phyloP scores from a whole-genome alignment of 331 rosid genomes.

The Pyrus hybrid region DNA sequence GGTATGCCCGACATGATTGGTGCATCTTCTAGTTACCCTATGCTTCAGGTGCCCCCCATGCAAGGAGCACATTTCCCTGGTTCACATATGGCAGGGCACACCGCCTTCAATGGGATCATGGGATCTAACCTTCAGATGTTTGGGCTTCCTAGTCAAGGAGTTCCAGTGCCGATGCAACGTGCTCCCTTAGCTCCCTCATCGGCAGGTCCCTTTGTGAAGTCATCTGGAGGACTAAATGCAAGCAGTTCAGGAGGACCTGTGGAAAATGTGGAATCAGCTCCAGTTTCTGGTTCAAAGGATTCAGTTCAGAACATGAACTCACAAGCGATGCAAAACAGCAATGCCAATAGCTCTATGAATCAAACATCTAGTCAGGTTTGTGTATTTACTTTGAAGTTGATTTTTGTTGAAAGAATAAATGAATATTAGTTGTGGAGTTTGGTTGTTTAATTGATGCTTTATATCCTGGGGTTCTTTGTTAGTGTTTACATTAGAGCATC shows the following conservation, averaged over 20 bases:
- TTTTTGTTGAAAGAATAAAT: not conserved
- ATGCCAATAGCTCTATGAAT: conserved; percentile 31
- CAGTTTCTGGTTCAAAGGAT: conserved; percentile 45
- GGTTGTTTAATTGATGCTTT: not conserved
- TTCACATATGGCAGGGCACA: conserved; percentile 42
- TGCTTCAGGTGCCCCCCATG: conserved; percentile 65
- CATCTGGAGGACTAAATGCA: conserved; percentile 30
- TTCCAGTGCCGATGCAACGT: conserved; percentile 46
- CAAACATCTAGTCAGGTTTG: conserved; percentile 45
- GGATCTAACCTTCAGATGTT: conserved; percentile 52
- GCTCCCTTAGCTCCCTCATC: conserved; percentile 35
- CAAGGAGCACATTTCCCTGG: conserved; percentile 57
- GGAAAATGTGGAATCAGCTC: conserved; percentile 33
- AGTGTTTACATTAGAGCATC: not conserved
- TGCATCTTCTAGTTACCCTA: conserved; percentile 53
- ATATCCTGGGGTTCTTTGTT: not conserved
- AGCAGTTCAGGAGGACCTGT: conserved; percentile 33
- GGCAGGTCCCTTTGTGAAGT: conserved; percentile 43
- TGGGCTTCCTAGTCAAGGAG: conserved; percentile 66
- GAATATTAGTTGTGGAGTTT: conserved; percentile 1
- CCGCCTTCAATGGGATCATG: conserved; percentile 47
- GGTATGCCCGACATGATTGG: conserved; percentile 66
- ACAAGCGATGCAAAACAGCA: conserved; percentile 26
- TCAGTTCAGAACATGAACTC: conserved; percentile 35
- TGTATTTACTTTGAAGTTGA: not conserved